phyloP scores from a whole-genome alignment of 768 basidiomycete species.

The Cyclocybe aegerita region DNA sequence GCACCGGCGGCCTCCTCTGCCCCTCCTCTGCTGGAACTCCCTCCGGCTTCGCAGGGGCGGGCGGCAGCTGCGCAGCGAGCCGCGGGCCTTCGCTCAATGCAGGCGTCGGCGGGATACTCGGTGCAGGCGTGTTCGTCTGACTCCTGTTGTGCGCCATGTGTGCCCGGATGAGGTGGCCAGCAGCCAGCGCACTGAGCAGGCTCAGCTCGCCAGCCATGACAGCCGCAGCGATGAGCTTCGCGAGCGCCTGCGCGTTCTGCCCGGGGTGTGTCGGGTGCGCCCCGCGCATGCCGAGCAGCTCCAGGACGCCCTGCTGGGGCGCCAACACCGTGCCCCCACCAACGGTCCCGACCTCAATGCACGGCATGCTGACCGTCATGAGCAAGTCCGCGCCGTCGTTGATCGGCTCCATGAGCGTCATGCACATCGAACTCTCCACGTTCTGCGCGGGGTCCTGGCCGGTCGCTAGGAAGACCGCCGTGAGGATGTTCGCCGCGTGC shows the following conservation, averaged over 20 bases:
- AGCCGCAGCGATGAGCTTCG: constrained; percentile 84
- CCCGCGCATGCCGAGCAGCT: constrained; percentile 91
- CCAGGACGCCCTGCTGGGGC: constrained; percentile 88
- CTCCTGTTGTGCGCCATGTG: constrained; percentile 93
- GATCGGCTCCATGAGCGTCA: constrained; percentile 97
- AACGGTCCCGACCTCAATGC: constrained; percentile 96
- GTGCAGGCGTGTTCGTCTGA: constrained; percentile 74
- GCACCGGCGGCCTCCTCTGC: neutral
- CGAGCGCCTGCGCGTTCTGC: constrained; percentile 85
- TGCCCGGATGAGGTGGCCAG: constrained; percentile 91
- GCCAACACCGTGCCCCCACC: constrained; percentile 93
- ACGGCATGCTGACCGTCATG: constrained; percentile 97
- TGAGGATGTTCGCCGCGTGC: constrained; percentile 96
- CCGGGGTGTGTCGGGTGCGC: constrained; percentile 88
- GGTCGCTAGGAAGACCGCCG: constrained; percentile 92
- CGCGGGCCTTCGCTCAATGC: constrained; percentile 19
- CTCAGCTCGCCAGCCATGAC: constrained; percentile 99
- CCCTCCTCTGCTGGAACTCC: constrained; percentile 1
- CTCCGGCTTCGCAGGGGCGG: neutral
- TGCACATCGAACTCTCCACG: constrained; percentile 97
- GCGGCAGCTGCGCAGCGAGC: constrained; percentile 4
- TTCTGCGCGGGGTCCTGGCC: constrained; percentile 99
- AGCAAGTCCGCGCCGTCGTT: constrained; percentile 90
- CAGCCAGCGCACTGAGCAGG: constrained; percentile 88
- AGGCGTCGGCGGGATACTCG: constrained; percentile 61